These are phyloP conservation scores for Trichoderma brevicompactum DNA, from an alignment of 2,329 filamentous ascomycete species.

Conservation along the genomic window DNA sequence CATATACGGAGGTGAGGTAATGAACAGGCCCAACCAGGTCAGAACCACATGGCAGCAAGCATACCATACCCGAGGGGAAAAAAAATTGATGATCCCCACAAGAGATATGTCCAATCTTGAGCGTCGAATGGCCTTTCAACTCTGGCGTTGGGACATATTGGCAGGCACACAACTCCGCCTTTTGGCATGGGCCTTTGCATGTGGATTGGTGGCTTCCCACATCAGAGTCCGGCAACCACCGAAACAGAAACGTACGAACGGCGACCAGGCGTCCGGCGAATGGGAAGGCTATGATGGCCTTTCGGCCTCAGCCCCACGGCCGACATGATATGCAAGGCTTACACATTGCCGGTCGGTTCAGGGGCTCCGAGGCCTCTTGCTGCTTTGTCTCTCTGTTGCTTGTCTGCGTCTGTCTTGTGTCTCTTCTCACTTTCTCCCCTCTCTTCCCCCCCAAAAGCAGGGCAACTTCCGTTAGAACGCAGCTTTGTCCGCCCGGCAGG, in stretches of 20 bases:
- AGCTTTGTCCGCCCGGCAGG: constrained; percentile 21
- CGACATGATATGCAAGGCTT: constrained; percentile 29
- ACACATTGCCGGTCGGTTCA: constrained; percentile 26
- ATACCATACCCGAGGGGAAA: constrained; percentile 13
- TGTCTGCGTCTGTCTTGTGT: background rate
- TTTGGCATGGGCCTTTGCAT: constrained; percentile 16
- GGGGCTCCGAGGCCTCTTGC: constrained; percentile 28
- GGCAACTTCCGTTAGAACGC: constrained; percentile 3
- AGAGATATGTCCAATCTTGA: constrained; percentile 26
- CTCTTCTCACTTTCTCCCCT: background rate
- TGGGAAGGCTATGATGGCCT: constrained; percentile 26
- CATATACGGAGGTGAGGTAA: constrained; percentile 19
- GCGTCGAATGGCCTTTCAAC: constrained; percentile 8
- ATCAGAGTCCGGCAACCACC: constrained; percentile 25
- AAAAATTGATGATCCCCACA: constrained; percentile 23
- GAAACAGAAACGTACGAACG: constrained; percentile 20
- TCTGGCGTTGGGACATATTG: constrained; percentile 3
- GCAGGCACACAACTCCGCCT: constrained; percentile 25
- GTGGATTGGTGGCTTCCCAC: constrained; percentile 24
- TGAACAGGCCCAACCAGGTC: constrained; percentile 1
- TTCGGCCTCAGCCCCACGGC: constrained; percentile 27
- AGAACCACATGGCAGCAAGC: constrained; percentile 25
- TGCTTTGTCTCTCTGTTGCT: background rate
- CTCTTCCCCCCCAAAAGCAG: background rate
- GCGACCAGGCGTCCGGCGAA: constrained; percentile 26